Evolutionary conservation across 1,284 basidiomycete species (phyloP), one percentile per base, ranked within the genome.

Genomic region (Pseudozyma flocculosa): DNA sequence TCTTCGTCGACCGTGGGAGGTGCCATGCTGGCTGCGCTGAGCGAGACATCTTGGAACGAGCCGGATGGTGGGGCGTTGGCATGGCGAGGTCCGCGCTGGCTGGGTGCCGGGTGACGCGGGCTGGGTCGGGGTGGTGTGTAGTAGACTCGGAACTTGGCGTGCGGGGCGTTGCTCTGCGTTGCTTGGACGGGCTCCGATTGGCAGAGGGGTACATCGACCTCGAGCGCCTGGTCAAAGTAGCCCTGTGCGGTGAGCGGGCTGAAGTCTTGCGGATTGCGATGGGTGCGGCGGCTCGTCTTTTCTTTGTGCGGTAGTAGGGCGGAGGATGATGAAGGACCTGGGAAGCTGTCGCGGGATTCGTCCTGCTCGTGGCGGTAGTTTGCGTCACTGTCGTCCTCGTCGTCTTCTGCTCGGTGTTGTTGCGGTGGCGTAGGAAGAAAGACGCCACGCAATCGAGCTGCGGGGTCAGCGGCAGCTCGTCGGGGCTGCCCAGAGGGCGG

Each of bases 71-170:
- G n/a, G n/a, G n/a, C n/a, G n/a, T n/a, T n/a, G 29, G 29, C 13
- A 7, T 38, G 50, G 22, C 39, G 40, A 17, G 10, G 42, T 38
- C 36, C 3, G 38, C n/a, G n/a, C n/a, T n/a, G n/a, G n/a, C n/a
- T 38, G 26, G 18, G 46, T 5, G 3, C 18, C 10, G 29, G n/a
- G n/a, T n/a, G n/a, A n/a, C n/a, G n/a, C n/a, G n/a, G n/a, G n/a
- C n/a, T n/a, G n/a, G n/a, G n/a, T n/a, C n/a, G n/a, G n/a, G n/a
- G n/a, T n/a, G n/a, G n/a, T n/a, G 75, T 75, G 48, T 71, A 76
- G 62, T 78, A 78, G 21, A 70, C 32, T 81, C 83, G 21, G 84
- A 84, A 24, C 1, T 54, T 57, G 8, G 61, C 69, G 1, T 29
- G 5, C 29, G 29, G 49, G 4, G 23, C 41, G 19, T n/a, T 24